A percentile compares a stretch with the other conserved stretches of the same genome.
Conservation (phyloP, 768 basidiomycete species). For the Chiua virens region DNA sequence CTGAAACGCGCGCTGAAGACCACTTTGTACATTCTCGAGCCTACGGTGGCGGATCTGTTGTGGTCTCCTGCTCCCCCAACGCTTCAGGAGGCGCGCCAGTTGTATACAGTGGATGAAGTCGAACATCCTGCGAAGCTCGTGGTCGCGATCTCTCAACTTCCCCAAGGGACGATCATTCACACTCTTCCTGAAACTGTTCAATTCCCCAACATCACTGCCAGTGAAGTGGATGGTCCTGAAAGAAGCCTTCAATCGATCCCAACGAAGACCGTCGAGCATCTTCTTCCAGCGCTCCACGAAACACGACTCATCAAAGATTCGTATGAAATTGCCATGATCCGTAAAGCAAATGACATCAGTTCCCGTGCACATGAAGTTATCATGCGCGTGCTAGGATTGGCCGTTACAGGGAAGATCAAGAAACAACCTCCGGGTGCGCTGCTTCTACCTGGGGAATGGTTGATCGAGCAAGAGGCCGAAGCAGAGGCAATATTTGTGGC, state of each 20-base stretch:
- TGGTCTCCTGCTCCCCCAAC: conserved; percentile 88
- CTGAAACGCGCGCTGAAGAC: conserved; percentile 40
- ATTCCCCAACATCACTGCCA: conserved; percentile 15
- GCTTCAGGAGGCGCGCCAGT: conserved; percentile 50
- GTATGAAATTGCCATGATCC: conserved; percentile 72
- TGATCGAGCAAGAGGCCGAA: conserved; percentile 89
- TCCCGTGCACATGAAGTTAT: conserved; percentile 88
- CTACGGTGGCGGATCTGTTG: conserved; percentile 72
- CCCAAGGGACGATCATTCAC: conserved; percentile 62
- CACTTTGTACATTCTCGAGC: conserved; percentile 78
- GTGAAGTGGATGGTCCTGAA: conserved; percentile 8
- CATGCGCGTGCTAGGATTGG: conserved; percentile 85
- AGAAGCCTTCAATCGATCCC: background rate
- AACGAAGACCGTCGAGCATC: conserved; percentile 39
- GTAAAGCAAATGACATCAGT: conserved; percentile 81
- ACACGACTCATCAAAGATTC: conserved; percentile 78
- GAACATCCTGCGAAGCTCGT: conserved; percentile 49
- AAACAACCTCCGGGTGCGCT: conserved; percentile 43
- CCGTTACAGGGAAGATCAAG: conserved; percentile 58
- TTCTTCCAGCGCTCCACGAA: conserved; percentile 76
- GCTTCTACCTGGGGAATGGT: conserved; percentile 75
- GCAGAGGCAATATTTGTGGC: conserved; percentile 94
- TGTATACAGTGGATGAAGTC: conserved; percentile 62
- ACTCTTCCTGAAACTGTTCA: conserved; percentile 47
- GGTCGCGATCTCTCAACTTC: conserved; percentile 44